Conservation (phyloP, 148 eudicot genomes). For the Cornus controversa region DNA sequence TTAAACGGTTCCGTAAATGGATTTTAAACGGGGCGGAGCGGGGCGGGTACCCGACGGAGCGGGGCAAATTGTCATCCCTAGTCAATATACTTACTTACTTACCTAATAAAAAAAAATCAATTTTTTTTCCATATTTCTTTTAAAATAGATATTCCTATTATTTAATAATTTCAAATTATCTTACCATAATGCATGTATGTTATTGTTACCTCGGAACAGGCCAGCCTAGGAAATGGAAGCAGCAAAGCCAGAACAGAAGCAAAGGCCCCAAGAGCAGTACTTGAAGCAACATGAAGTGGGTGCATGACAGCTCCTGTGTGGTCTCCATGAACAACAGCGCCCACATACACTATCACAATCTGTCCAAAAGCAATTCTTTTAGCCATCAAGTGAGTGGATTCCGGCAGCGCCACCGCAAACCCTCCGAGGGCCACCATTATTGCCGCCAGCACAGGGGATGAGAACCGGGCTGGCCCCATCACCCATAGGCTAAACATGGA, state of each 20-base stretch:
- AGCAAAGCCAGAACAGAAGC: constrained; percentile 47
- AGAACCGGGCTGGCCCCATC: constrained; percentile 19
- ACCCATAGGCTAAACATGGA: constrained; percentile 38
- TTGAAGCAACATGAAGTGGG: constrained; percentile 46
- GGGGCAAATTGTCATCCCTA: no score
- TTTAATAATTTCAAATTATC: no score
- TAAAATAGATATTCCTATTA: no score
- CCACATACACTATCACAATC: constrained; percentile 49
- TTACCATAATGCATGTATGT: no score
- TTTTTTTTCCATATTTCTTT: no score
- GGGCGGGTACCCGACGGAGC: no score
- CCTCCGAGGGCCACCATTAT: constrained; percentile 26
- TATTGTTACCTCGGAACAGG: constrained; percentile 33
- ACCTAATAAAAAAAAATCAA: no score
- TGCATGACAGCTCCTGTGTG: constrained; percentile 23
- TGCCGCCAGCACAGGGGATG: constrained; percentile 23
- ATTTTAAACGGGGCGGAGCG: no score
- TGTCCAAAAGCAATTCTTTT: constrained; percentile 59
- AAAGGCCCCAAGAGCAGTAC: constrained; percentile 50
- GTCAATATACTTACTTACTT: no score
- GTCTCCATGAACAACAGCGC: constrained; percentile 27
- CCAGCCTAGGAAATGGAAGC: constrained; percentile 51
- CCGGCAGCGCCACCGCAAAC: constrained; percentile 44
- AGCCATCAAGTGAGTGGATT: constrained; percentile 28
- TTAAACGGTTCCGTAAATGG: no score